Conservation (phyloP, 306 rosid genomes). For the Comarum palustre region DNA sequence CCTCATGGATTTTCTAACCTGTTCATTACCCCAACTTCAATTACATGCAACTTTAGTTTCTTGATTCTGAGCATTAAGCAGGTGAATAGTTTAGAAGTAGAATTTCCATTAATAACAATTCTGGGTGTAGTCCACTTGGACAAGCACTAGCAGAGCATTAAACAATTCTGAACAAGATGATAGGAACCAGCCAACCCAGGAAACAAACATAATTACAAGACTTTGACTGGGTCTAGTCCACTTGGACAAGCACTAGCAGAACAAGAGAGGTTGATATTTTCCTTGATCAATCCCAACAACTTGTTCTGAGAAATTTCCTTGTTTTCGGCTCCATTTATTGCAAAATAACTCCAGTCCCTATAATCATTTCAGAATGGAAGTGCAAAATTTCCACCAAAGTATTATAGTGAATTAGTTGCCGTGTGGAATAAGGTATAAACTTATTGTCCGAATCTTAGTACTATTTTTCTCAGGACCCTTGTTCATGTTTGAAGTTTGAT, state of each 20-base stretch:
- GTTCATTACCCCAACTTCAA: neutral
- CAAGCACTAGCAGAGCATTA: too few species aligned
- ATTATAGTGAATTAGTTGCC: too few species aligned
- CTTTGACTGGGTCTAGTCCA: neutral
- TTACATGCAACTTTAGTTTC: neutral
- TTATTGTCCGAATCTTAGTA: too few species aligned
- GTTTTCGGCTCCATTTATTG: neutral
- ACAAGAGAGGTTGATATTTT: conserved; percentile 1
- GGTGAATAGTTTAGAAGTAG: neutral
- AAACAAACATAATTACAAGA: neutral
- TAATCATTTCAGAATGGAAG: neutral
- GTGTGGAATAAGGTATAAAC: too few species aligned
- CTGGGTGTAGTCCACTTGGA: too few species aligned
- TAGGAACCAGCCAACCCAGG: neutral
- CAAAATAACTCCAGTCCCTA: neutral
- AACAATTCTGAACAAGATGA: neutral
- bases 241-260: neutral
- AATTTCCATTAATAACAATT: too few species aligned
- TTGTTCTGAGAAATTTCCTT: neutral
- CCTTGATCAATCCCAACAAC: neutral
- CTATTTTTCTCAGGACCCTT: too few species aligned
- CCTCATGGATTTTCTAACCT: neutral
- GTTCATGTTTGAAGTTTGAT: too few species aligned
- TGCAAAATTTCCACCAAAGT: too few species aligned
- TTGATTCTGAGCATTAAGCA: neutral